These are phyloP conservation scores for Tulasnella calospora DNA, from an alignment of 768 basidiomycete species.

Conservation along the genomic window DNA sequence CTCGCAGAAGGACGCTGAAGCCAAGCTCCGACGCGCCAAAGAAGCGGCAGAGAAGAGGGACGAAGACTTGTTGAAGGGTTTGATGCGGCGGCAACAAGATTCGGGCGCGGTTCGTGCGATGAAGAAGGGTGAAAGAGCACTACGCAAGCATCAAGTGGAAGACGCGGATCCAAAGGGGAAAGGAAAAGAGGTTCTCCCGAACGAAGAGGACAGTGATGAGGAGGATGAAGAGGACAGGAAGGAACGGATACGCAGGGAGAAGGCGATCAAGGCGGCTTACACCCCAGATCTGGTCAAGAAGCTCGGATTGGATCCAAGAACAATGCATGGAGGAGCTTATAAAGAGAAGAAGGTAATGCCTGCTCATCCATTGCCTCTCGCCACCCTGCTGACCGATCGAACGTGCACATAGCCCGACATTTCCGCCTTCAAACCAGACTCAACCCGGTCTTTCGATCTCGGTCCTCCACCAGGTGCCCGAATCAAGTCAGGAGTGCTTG, in stretches of 20 bases:
- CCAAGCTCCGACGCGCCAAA: slow-evolving; percentile 31
- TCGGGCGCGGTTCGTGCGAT: not conserved
- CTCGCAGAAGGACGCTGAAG: slow-evolving; percentile 24
- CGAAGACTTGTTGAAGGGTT: slow-evolving; percentile 17
- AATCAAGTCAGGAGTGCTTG: slow-evolving; percentile 56
- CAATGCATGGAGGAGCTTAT: slow-evolving; percentile 40
- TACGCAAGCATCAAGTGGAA: not conserved
- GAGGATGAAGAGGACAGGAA: slow-evolving; percentile 44
- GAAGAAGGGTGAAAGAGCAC: not conserved
- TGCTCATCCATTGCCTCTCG: not conserved
- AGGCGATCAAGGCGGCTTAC: slow-evolving; percentile 52
- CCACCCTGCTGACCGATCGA: slow-evolving; percentile 38
- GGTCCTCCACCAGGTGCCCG: slow-evolving; percentile 59
- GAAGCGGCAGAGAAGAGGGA: slow-evolving; percentile 27
- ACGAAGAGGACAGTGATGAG: slow-evolving; percentile 67
- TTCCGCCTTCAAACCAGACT: not conserved
- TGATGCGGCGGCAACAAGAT: slow-evolving; percentile 31
- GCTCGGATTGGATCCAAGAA: slow-evolving; percentile 76
- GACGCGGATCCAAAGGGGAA: not conserved
- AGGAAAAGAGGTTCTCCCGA: slow-evolving; percentile 44
- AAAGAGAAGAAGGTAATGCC: slow-evolving; percentile 38
- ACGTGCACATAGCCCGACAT: slow-evolving; percentile 25
- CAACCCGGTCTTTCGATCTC: slow-evolving; percentile 45
- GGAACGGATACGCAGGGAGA: slow-evolving; percentile 28
- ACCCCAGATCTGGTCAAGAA: slow-evolving; percentile 56